Base-by-base conservation (phyloP, 2,329 filamentous ascomycete genomes). In the Cladophialophora bantiana region DNA sequence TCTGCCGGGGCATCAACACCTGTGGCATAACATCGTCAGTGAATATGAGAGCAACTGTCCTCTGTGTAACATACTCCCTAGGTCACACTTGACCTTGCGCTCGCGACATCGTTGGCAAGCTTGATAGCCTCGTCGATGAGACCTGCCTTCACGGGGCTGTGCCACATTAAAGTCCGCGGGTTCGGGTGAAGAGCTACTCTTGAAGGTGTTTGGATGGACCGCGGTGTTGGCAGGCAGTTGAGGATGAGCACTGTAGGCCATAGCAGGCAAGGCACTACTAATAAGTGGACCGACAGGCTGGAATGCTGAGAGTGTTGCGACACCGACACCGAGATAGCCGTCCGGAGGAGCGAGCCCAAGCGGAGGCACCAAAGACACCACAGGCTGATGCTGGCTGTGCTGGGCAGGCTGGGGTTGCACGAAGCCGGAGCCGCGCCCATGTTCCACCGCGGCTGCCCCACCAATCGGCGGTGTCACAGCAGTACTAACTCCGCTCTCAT, bases 1-100 rank as follows among this genome's bases (percentile, higher is more conserved):
- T 96, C 93, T 79, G 94, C 89, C 31, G 95, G 95, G 74, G 95
- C 94, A 80, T 98, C 95, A 76, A 98, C 94, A 74, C 80, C 80
- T 82, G 61, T 5, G 31, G 42, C 62, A 62, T 61, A 53, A 57
- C 59, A 55, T 62, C 57, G 70, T 72, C 55, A 73, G 70, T 65
- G 61, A 70, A 56, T 58, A 34, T 53, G 50, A 64, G 34, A 59
- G 13, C 18, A 32, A 64, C 32, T 38, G 4, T 15, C 31, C n/a
- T 13, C 31, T 59, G 59, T 55, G 38, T 55, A 40, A 72, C 79
- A 64, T 77, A 82, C 80, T 82, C 70, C 81, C 80, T 62, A 83
- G 72, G 71, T 82, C 81, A 69, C 81, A 83, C 71, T 82, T 82
- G 67, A 83, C 81, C 71, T 83, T 83, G 68, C 81, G 80, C 70